Evolutionary conservation across 108 stramenopile species (phyloP).

Genomic region (Cyclotella atomus): DNA sequence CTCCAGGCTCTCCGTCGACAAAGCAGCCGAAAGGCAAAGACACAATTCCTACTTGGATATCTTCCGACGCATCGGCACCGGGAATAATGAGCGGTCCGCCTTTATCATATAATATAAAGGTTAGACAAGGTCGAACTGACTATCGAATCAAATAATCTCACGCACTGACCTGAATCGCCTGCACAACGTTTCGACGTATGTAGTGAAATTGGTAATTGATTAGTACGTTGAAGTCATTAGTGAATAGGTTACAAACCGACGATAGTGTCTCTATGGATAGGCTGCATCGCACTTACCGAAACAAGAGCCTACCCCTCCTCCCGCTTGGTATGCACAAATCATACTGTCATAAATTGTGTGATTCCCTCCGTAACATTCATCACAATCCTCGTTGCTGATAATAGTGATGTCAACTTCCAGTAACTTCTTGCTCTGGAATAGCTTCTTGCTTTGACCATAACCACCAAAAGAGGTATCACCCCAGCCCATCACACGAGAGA

Average conservation of each 20-base stretch:
- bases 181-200: too few relatives aligned
- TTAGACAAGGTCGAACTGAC: not conserved
- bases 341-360: not conserved
- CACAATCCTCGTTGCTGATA: not conserved
- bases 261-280: too few relatives aligned
- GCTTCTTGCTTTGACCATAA: too few relatives aligned
- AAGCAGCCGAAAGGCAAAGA: constrained; percentile 67
- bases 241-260: too few relatives aligned
- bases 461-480: not conserved
- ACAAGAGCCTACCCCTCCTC: too few relatives aligned
- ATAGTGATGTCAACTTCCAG: not conserved
- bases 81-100: constrained; percentile 17
- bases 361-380: not conserved
- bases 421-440: not conserved
- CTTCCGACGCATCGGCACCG: not conserved
- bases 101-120: too few relatives aligned
- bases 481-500: not conserved
- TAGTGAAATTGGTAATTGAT: too few relatives aligned
- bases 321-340: not conserved
- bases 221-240: too few relatives aligned
- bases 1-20: constrained; percentile 47
- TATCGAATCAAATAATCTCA: not conserved
- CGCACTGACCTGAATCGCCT: too few relatives aligned
- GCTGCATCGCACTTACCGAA: too few relatives aligned
- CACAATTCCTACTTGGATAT: constrained; percentile 60